Evolutionary conservation across 768 basidiomycete species (phyloP), one percentile per base, ranked within the genome.

Genomic region (Panaeolus cyanescens): DNA sequence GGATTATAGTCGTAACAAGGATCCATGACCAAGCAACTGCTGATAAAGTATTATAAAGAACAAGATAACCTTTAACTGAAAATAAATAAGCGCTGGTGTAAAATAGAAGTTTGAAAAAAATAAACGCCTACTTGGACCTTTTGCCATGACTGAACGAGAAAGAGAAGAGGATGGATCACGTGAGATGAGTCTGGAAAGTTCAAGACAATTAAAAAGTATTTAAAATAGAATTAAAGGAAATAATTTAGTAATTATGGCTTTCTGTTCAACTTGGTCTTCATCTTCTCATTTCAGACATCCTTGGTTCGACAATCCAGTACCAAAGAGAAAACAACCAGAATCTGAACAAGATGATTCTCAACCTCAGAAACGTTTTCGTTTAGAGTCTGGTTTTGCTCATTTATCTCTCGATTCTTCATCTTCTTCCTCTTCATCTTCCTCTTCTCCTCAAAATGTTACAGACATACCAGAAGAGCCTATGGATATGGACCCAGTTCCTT

Each of bases 31-130:
- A 98, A 45, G 88, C 90, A 13, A 86, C 53, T 0, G 89, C 79
- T 0, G 93, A 95, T 33, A 88, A 68, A 64, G 83, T 66, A 76
- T 98, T 97, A 83, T 95, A 98, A 0, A 77, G 71, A 59, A 92
- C 67, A 3, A 98, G 83, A 77, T 96, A 97, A 71, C 75, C 77
- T 61, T 78, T 82, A 54, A 82, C 68, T 22, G 70, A 13, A 28
- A n/a, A 13, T 28, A 6, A 28, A 50, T 50, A 25, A 50, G 45
- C 45, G 45, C 45, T 50, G 25, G 25, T 13, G 12, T 5, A 25
- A n/a, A 50, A 50, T 25, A 28, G 13, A 28, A n/a, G n/a, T n/a
- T n/a, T n/a, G n/a, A 39, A 39, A n/a, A 19, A 50, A 50, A 50
- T 50, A 50, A 28, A 50, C 45, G 45, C 45, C 12, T 50, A 50